Conservation (phyloP, 1,139 yeast species). For the Pichia sp. region DNA sequence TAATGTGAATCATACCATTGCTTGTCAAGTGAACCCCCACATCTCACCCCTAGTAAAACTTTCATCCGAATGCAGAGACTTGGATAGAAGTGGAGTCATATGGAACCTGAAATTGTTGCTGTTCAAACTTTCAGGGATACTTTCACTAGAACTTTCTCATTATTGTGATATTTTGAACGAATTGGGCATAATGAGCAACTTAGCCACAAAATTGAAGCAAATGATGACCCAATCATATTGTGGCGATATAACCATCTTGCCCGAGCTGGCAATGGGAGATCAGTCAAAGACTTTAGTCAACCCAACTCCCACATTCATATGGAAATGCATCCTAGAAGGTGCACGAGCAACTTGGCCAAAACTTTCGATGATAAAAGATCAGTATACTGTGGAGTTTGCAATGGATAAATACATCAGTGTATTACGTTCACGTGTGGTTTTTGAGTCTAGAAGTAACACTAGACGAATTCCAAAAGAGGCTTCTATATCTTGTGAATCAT, state of each 20-base stretch:
- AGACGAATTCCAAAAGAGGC: neutral
- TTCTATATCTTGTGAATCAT: conserved; percentile 8
- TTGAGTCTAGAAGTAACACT: conserved; percentile 19
- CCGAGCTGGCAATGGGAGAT: conserved; percentile 60
- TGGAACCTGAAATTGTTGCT: conserved; percentile 59
- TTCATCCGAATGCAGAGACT: conserved; percentile 47
- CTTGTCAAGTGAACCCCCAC: conserved; percentile 96
- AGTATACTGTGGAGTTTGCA: conserved; percentile 84
- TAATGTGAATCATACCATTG: conserved; percentile 93
- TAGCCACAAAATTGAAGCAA: conserved; percentile 68
- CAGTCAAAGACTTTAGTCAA: conserved; percentile 63
- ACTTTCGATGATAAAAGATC: conserved; percentile 75
- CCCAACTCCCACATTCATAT: conserved; percentile 72
- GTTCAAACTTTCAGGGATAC: conserved; percentile 49
- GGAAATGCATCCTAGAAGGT: conserved; percentile 73
- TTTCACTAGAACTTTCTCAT: conserved; percentile 72
- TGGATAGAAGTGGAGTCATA: conserved; percentile 53
- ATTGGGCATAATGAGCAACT: conserved; percentile 68
- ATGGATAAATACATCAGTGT: conserved; percentile 71
- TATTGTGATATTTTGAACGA: conserved; percentile 68
- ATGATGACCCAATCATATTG: conserved; percentile 81
- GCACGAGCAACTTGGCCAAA: conserved; percentile 95
- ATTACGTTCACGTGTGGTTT: conserved; percentile 62
- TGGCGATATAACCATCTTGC: conserved; percentile 90
- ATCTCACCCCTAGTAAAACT: conserved; percentile 79